A percentile compares a stretch with the other conserved stretches of the same genome.
Evolutionary conservation across 1,284 basidiomycete species (phyloP).

Genomic region (Apiotrichum gamsii): DNA sequence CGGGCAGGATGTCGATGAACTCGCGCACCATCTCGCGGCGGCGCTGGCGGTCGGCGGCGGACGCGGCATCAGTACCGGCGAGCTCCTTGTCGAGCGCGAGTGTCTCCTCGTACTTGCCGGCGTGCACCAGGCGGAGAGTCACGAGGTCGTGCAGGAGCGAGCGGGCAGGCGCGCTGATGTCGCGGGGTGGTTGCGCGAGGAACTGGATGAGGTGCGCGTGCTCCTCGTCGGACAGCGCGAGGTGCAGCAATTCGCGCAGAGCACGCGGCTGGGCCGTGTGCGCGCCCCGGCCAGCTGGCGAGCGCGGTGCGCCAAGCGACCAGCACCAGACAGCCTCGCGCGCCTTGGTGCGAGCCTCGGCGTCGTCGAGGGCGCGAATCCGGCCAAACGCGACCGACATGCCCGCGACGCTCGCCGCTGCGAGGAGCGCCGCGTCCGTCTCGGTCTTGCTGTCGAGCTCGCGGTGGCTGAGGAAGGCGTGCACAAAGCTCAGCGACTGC

Average conservation of each 20-base stretch:
- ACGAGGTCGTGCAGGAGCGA: constrained; percentile 70
- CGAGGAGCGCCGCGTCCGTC: constrained; percentile 22
- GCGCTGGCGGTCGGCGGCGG: constrained; percentile 47
- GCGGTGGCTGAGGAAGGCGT: constrained; percentile 22
- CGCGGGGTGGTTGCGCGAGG: constrained; percentile 47
- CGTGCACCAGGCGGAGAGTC: constrained; percentile 68
- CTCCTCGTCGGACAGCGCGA: constrained; percentile 39
- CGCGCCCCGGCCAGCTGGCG: constrained; percentile 22
- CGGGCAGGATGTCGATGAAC: constrained; percentile 57
- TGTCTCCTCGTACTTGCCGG: constrained; percentile 63
- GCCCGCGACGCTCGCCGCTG: constrained; percentile 21
- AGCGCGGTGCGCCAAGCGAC: constrained; percentile 30
- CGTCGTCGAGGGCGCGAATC: constrained; percentile 16
- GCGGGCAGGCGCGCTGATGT: constrained; percentile 52
- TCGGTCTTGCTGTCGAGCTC: constrained; percentile 9
- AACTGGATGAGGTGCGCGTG: constrained; percentile 35
- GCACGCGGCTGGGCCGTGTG: constrained; percentile 26
- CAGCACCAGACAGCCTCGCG: constrained; percentile 37
- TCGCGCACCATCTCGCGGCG: constrained; percentile 62
- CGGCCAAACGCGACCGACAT: constrained; percentile 24
- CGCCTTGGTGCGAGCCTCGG: constrained; percentile 10
- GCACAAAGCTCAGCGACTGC: constrained; percentile 23
- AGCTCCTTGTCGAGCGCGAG: constrained; percentile 63
- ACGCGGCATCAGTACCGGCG: constrained; percentile 44
- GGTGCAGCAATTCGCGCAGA: constrained; percentile 35